These are phyloP conservation scores for Fusarium sp. DNA, from an alignment of 2,329 filamentous ascomycete genomes.

Conservation along the genomic window DNA sequence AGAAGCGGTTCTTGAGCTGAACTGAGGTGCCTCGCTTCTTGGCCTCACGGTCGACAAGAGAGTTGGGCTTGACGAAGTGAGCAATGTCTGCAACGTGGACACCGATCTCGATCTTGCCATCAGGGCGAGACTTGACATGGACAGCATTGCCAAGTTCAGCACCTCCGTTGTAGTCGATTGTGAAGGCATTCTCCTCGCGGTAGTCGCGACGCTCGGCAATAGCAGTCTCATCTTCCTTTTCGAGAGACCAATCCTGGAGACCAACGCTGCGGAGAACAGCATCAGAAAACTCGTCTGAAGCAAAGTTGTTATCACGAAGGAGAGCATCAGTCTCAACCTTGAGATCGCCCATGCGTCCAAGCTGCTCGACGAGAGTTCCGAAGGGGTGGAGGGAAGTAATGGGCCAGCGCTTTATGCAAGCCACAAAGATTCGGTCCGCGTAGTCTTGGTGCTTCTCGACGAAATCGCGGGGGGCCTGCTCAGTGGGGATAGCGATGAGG, in stretches of 20 bases:
- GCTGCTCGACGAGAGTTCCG: conserved; percentile 94
- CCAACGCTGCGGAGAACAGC: conserved; percentile 93
- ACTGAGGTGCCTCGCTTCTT: conserved; percentile 98
- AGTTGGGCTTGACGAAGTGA: conserved; percentile 97
- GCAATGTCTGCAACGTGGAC: conserved; percentile 95
- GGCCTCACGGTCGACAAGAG: conserved; percentile 93
- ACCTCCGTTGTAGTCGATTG: conserved; percentile 88
- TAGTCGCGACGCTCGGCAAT: conserved; percentile 86
- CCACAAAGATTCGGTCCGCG: conserved; percentile 96
- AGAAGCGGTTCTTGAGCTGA: conserved; percentile 87
- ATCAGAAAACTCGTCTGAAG: conserved; percentile 96
- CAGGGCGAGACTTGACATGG: conserved; percentile 84
- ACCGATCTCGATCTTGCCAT: conserved; percentile 92
- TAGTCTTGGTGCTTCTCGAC: conserved; percentile 99
- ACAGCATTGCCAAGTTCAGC: conserved; percentile 92
- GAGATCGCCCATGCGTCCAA: conserved; percentile 96
- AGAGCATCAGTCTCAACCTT: conserved; percentile 98
- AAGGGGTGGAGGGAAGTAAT: conserved; percentile 99
- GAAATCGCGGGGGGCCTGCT: conserved; percentile 96
- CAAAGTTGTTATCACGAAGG: conserved; percentile 98
- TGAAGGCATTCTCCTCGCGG: conserved; percentile 88
- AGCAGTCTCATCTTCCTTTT: conserved; percentile 81
- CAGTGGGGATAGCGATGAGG: conserved; percentile 96
- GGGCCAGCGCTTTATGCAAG: conserved; percentile 99
- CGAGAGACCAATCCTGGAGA: conserved; percentile 89